Evolutionary conservation across 2,329 filamentous ascomycete species (phyloP), one percentile per base, ranked within the genome.

Genomic region (Passalora sequoiae): DNA sequence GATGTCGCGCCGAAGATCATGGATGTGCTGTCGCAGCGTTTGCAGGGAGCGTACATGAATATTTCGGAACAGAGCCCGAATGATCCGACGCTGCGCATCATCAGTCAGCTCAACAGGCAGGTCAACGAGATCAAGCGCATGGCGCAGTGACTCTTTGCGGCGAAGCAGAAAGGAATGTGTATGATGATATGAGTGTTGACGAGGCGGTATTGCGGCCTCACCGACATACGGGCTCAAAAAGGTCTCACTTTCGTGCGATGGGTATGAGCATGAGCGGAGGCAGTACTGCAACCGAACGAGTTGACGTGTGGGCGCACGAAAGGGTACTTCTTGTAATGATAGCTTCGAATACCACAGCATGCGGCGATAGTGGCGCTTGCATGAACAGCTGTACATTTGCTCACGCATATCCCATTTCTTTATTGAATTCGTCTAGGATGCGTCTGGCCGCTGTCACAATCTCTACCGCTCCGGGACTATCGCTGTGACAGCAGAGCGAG

Each of bases 1-100:
- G 74, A 79, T 43, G 72, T 81, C 13, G 71, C 73, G 9, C 75
- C 76, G 1, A 72, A 71, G 58, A 79, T 81, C 49, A 77, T 81
- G 71, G 74, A 78, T 22, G 72, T 80, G 43, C 66, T 83, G 33
- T 70, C 69, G 36, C 67, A 76, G 56, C 74, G 78, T 36, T 65
- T 83, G 35, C 74, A 80, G 42, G 66, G 63, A 21, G 67, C 76
- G 15, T 81, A 80, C 61, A 76, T 80, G 68, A 60, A 67, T 17
- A 68, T 80, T 40, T 74, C 75, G 3, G 70, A 78, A 60, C 68
- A 59, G 30, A 68, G 70, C 28, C 73, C 74, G 1, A 73, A 75
- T 52, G 70, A 69, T n/a, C 64, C 46, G 7, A 65, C 54, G 13
- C 44, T 77, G 40, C 53, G 54, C 40, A 56, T 51, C 46, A 55